Evolutionary conservation across 106 monocot genomes (phyloP), one percentile per base, ranked within the genome.

Genomic region (Posidonia australis): DNA sequence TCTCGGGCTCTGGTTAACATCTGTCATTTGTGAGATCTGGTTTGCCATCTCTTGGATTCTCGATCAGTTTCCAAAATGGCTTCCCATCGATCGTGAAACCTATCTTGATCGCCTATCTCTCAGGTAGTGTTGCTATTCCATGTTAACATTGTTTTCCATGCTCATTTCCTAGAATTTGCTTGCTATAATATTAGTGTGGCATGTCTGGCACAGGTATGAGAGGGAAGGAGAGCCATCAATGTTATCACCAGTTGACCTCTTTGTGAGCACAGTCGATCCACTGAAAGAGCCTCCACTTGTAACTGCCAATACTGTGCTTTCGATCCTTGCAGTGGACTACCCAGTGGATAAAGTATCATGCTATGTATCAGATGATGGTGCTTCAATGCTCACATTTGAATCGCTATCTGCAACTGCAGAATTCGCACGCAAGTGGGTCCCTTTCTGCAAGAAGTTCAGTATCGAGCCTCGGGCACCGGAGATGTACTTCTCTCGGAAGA

Each of bases 31-130:
- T 30, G 93, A 93, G 77, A 89, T 93, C 23, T 93, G 93, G 93
- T 93, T 93, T 59, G 93, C 93, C 25, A 25, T 89, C 21, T 93
- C 93, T 0, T 93, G 93, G 93, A 93, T 93, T 46, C 93, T 93
- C 13, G 93, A 93, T 67, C 93, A 93, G 70, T 93, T 93, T 70
- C 93, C 93, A n/a, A 93, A 93, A 67, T 94, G 94, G 94, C 82
- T 76, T 64, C 94, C 94, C 3, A 86, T 94, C 20, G 90, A 90
- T 17, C 77, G 94, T 0, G 94, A 94, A 72, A 94, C 94, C 5
- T 90, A 90, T 61, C 84, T 94, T n/a, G 90, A 94, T 64, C 89
- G 94, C 60, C 86, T 94, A 26, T 86, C 93, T 56, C 83, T 93
- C 45, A 81, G 93, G 88, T 88, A 46, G 72, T n/a, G n/a, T n/a